Base-by-base conservation (phyloP, 148 eudicot genomes). In the Gaultheria prostrata region DNA sequence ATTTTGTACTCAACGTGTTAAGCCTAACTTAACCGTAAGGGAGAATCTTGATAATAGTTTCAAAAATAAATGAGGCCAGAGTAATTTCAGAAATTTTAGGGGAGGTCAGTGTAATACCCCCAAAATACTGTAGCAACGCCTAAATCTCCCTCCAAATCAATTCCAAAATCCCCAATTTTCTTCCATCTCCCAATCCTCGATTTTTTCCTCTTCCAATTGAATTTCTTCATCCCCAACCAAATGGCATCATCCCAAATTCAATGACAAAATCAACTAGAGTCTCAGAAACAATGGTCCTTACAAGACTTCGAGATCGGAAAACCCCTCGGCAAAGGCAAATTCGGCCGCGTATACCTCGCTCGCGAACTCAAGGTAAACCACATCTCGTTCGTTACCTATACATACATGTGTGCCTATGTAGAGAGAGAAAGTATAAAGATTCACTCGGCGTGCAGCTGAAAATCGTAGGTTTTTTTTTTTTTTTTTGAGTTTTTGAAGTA, bases 261-360 rank as follows among this genome's bases (percentile, higher is more conserved):
- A 53, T 51, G 74, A 21, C 61, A 77, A 3, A 32, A 76, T 24
- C 73, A 80, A 24, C 80, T 33, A 10, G 83, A 76, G 26, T 48
- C 76, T 32, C 75, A 84, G 88, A 88, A 85, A 70, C 89, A 90
- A 46, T 94, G 97, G 97, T 92, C 98, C 0, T 8, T 96, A 11
- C 48, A 85, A 30, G 93, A 94, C 85, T 92, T 96, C 90, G 98
- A 94, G 80, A 91, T 96, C 89, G 98, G 95, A 28, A 94, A 90
- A 86, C 97, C 98, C 61, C 89, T 96, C 8, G 98, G 98, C 51
- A 94, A 89, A 83, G 98, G 98, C 46, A 96, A 94, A 85, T 96
- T 96, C 86, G 98, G 98, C 82, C 88, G 94, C 45, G 98, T 94
- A 70, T 96, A 96, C 79, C 94, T 96, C 80, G 98, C 98, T 70